Evolutionary conservation across 805 yeast genomes (phyloP).

Genomic region (Ascoidea tarda): DNA sequence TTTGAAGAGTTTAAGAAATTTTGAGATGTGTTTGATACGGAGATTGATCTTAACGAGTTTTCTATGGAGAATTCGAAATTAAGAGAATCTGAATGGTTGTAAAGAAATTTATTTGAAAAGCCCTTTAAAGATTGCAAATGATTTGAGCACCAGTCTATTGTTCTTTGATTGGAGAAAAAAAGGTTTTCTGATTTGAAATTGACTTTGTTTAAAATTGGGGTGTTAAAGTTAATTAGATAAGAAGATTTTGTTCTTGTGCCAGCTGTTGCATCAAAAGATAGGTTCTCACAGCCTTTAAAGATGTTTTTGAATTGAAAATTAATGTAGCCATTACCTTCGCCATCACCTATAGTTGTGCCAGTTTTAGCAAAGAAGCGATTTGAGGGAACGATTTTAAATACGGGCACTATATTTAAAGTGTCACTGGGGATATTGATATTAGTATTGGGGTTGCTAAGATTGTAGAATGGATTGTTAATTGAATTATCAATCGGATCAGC

Average conservation of each 20-base stretch:
- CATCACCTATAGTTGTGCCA: slow-evolving; percentile 93
- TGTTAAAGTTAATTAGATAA: slow-evolving; percentile 34
- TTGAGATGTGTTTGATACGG: slow-evolving; percentile 21
- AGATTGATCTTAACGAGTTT: slow-evolving; percentile 35
- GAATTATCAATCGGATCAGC: too few relatives aligned
- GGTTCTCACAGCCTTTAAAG: slow-evolving; percentile 56
- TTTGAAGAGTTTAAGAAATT: slow-evolving; percentile 27
- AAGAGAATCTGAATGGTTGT: slow-evolving; percentile 13
- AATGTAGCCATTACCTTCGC: slow-evolving; percentile 91
- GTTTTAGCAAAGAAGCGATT: slow-evolving; percentile 73
- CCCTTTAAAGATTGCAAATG: slow-evolving; percentile 41
- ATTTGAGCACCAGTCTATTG: slow-evolving; percentile 31
- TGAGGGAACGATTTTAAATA: slow-evolving; percentile 29
- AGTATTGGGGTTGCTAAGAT: not conserved
- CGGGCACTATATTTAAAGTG: slow-evolving; percentile 4
- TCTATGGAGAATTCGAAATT: slow-evolving; percentile 31
- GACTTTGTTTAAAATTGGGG: slow-evolving; percentile 33
- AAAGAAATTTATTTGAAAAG: slow-evolving; percentile 19
- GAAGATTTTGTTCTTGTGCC: slow-evolving; percentile 50
- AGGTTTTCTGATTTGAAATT: slow-evolving; percentile 40
- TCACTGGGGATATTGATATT: not conserved
- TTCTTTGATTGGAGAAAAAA: slow-evolving; percentile 35
- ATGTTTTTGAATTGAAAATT: slow-evolving; percentile 52
- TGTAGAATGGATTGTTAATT: not conserved
- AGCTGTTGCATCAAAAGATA: slow-evolving; percentile 39